These are phyloP conservation scores for Protomyces macrosporus DNA, from an alignment of 1,139 yeast species.

Conservation along the genomic window DNA sequence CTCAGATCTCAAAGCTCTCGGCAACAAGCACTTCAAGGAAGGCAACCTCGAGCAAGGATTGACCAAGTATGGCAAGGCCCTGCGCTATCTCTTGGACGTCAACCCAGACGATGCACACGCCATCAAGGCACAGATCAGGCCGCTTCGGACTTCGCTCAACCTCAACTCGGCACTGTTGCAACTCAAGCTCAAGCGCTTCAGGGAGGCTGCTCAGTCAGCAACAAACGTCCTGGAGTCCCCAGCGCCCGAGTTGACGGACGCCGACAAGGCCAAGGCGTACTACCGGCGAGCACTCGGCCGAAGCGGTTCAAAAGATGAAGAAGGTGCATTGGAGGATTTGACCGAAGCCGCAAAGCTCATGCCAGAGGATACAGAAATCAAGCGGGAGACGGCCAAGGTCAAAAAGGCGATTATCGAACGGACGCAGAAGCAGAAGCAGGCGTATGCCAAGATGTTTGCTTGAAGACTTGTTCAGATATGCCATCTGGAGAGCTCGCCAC, in stretches of 20 bases:
- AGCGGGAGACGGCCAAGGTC: conserved; percentile 61
- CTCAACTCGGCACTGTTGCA: conserved; percentile 74
- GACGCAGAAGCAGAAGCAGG: conserved; percentile 69
- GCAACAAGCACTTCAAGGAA: conserved; percentile 66
- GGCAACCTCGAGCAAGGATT: conserved; percentile 55
- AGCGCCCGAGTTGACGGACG: conserved; percentile 56
- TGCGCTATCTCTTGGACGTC: conserved; percentile 65
- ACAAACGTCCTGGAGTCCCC: conserved; percentile 54
- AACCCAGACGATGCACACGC: conserved; percentile 51
- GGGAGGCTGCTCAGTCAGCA: conserved; percentile 56
- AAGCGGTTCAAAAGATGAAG: conserved; percentile 60
- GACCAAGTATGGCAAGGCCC: conserved; percentile 66
- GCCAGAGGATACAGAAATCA: conserved; percentile 72
- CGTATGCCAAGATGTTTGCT: conserved; percentile 72
- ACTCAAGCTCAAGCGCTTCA: conserved; percentile 56
- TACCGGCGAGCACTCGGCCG: conserved; percentile 83
- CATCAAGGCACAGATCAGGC: conserved; percentile 42
- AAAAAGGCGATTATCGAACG: conserved; percentile 51
- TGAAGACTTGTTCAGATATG: neutral
- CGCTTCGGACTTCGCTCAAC: conserved; percentile 56
- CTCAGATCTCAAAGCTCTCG: conserved; percentile 64
- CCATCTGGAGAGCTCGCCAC: neutral
- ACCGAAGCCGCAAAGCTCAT: conserved; percentile 39
- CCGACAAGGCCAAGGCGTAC: conserved; percentile 73
- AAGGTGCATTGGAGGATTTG: conserved; percentile 52